A percentile compares a stretch with the other conserved stretches of the same genome.
These are phyloP conservation scores for Mrakia gelida DNA, from an alignment of 768 basidiomycete genomes.

Conservation along the genomic window DNA sequence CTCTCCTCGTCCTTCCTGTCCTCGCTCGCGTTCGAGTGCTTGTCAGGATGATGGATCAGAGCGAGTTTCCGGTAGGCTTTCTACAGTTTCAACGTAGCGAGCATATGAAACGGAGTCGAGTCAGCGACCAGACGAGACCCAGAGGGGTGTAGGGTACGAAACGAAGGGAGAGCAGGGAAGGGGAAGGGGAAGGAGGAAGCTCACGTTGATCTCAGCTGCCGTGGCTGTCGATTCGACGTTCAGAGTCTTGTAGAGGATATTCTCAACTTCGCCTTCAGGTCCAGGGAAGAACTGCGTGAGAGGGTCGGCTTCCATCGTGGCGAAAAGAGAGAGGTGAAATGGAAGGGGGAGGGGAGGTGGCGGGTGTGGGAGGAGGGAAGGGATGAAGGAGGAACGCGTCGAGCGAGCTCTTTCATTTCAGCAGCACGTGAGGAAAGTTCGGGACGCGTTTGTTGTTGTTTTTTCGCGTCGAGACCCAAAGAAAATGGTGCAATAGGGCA, in stretches of 20 bases:
- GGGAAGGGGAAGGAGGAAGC: constrained; percentile 47
- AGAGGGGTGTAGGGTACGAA: no score
- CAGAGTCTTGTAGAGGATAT: constrained; percentile 65
- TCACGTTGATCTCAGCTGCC: constrained; percentile 57
- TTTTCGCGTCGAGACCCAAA: no score
- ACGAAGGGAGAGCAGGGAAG: neutral
- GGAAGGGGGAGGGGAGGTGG: no score
- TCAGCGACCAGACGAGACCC: neutral
- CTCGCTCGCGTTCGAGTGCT: constrained; percentile 59
- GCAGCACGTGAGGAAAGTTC: no score
- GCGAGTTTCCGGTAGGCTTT: constrained; percentile 38
- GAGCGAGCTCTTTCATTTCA: no score
- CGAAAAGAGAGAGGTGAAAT: neutral
- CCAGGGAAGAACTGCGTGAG: constrained; percentile 72
- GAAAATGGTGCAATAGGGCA: no score
- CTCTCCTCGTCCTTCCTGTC: constrained; percentile 64
- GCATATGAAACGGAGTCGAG: no score
- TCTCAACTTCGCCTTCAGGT: constrained; percentile 58
- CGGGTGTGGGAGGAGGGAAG: no score
- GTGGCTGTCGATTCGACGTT: constrained; percentile 55
- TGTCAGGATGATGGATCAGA: constrained; percentile 61
- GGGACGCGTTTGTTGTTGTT: no score
- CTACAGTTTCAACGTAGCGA: constrained; percentile 7
- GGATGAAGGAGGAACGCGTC: no score
- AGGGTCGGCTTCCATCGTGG: constrained; percentile 49